Evolutionary conservation across 345 rosid genomes (phyloP), one percentile per base, ranked within the genome.

Genomic region (Syzygium aqueum): DNA sequence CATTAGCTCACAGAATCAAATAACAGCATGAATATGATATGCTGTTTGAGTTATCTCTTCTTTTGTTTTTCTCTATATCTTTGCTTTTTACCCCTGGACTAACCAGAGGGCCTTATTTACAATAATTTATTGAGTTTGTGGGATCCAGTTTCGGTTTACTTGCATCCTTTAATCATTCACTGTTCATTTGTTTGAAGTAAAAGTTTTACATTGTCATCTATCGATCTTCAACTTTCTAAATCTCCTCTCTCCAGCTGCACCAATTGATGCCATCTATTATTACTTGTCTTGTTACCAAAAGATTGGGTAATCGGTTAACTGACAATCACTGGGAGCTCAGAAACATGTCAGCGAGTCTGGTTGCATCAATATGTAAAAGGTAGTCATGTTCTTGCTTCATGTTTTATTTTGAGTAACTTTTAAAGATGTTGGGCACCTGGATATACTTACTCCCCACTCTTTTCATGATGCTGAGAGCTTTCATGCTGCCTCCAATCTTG

Each of bases 301-400:
- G 93, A 88, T 87, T 94, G 89, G 98, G 99, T 73, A 92, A 87
- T 89, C 93, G 92, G 85, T 86, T 93, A 57, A 91, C 94, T 21
- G 96, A 97, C 90, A 94, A 92, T 87, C 97, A 95, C 89, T 95
- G 98, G 99, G 94, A 94, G 65, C 94, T 97, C 86, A 92, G 98
- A 89, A 91, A 97, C 91, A 94, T 94, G 86, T 54, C 97, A 53
- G 98, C 96, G 43, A 89, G 89, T 86, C 92, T 95, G 33, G 86
- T 95, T 87, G 94, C 96, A 89, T 94, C 90, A 86, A 92, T 94
- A 89, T 97, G 96, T 93, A 94, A 92, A 91, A 94, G 97, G 98
- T 95, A 87, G 54, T 84, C 27, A 85, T 53, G 80, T 37, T 73
- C 80, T 73, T 37, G 49, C 80, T 73, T 73, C 25, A 33, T 73